Conservation (phyloP, 805 yeast genomes). For the Candida corydali region DNA sequence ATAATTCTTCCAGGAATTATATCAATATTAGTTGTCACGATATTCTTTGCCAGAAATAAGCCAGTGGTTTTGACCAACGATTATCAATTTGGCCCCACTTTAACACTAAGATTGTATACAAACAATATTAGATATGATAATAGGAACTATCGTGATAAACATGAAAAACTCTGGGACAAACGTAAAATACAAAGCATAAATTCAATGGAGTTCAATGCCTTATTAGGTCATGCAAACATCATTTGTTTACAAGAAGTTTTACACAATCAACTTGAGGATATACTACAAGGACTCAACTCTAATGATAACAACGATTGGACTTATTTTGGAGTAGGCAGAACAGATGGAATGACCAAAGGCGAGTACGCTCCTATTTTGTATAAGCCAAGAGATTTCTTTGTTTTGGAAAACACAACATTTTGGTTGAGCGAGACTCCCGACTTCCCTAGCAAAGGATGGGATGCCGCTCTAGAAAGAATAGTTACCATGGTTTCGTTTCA, state of each 20-base stretch:
- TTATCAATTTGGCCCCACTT: constrained; percentile 10
- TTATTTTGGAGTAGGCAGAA: constrained; percentile 35
- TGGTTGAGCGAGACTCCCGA: constrained; percentile 41
- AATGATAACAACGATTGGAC: constrained; percentile 21
- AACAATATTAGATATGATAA: constrained; percentile 47
- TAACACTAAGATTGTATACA: constrained; percentile 29
- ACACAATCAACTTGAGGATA: constrained; percentile 32
- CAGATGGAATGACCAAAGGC: constrained; percentile 26
- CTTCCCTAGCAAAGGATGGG: constrained; percentile 39
- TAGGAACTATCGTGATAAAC: constrained; percentile 19
- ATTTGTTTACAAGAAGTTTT: constrained; percentile 41
- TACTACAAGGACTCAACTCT: constrained; percentile 21
- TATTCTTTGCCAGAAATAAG: constrained; percentile 3
- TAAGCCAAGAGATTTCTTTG: constrained; percentile 26
- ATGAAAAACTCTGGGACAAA: constrained; percentile 44
- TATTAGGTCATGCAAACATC: constrained; percentile 26
- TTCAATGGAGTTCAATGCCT: constrained; percentile 27
- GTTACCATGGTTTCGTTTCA: constrained; percentile 35
- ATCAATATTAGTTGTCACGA: not conserved
- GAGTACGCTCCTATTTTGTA: constrained; percentile 37
- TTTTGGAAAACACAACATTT: constrained; percentile 27
- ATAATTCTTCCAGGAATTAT: constrained; percentile 1
- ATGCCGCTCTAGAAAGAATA: constrained; percentile 38
- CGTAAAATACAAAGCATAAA: constrained; percentile 35
- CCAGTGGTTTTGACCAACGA: not conserved